Evolutionary conservation across 768 basidiomycete species (phyloP).

Genomic region (Termitomyces sp.): DNA sequence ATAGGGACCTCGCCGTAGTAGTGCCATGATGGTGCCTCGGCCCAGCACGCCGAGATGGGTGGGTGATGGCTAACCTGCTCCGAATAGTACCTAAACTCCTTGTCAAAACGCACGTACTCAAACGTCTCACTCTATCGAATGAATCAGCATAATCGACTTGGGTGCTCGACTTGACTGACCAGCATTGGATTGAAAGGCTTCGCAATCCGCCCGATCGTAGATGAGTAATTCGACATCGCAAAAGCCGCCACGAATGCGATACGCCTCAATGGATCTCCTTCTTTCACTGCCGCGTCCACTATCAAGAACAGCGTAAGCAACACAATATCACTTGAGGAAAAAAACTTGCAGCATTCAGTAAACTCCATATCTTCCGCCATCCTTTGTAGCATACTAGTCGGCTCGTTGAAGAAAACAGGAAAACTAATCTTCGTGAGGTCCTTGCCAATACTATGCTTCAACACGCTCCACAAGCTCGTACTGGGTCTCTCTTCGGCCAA

Average conservation of each 20-base stretch:
- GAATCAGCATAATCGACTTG: not conserved
- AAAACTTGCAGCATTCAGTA: constrained; percentile 75
- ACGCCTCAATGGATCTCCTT: constrained; percentile 72
- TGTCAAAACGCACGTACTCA: constrained; percentile 85
- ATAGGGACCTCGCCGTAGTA: constrained; percentile 78
- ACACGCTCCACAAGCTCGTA: constrained; percentile 89
- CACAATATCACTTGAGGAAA: not conserved
- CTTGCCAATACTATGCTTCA: constrained; percentile 95
- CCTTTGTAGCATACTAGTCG: constrained; percentile 93
- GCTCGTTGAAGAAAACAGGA: constrained; percentile 91
- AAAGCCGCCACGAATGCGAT: constrained; percentile 94
- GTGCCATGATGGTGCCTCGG: constrained; percentile 83
- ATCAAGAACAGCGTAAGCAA: not conserved
- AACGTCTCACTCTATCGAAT: constrained; percentile 79
- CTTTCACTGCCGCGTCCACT: constrained; percentile 84
- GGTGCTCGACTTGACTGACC: constrained; percentile 34
- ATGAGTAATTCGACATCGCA: constrained; percentile 97
- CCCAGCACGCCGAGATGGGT: constrained; percentile 94
- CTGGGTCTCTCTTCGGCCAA: constrained; percentile 80
- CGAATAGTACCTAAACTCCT: constrained; percentile 87
- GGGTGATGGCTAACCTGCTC: constrained; percentile 99
- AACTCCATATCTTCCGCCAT: constrained; percentile 99
- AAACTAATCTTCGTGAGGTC: constrained; percentile 95
- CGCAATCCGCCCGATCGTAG: constrained; percentile 92
- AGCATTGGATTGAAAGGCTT: constrained; percentile 98